Percentiles rank a stretch among this genome's conserved stretches.
These are phyloP conservation scores for Syncephalastrum monosporum DNA, from an alignment of 371 early-diverging fungal genomes.

Conservation along the genomic window DNA sequence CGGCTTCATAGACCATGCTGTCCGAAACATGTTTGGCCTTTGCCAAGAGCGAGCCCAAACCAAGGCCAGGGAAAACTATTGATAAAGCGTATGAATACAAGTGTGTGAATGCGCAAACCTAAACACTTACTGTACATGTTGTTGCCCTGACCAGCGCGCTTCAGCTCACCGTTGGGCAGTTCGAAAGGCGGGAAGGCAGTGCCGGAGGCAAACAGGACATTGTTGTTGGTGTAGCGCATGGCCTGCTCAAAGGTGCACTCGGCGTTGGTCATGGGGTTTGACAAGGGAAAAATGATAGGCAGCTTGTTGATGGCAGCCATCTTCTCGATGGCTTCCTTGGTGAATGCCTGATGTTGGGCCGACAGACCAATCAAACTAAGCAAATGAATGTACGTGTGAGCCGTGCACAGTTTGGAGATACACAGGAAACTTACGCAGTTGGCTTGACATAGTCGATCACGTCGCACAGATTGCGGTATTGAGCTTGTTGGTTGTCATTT, in stretches of 20 bases:
- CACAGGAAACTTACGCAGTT: conserved; percentile 45
- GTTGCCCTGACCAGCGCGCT: conserved; percentile 19
- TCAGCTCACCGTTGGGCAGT: conserved; percentile 57
- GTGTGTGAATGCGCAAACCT: no score
- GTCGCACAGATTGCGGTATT: conserved; percentile 67
- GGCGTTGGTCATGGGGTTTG: conserved; percentile 85
- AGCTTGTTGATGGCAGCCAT: conserved; percentile 75
- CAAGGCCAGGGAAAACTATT: conserved; percentile 79
- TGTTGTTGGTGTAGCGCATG: conserved; percentile 75
- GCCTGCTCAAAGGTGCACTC: conserved; percentile 92
- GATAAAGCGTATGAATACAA: no score
- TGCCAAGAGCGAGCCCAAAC: conserved; percentile 78
- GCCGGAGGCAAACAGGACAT: conserved; percentile 90
- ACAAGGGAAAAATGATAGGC: conserved; percentile 92
- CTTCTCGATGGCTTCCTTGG: conserved; percentile 54
- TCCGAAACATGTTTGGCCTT: conserved; percentile 73
- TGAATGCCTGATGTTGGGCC: conserved; percentile 74
- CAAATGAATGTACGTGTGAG: neutral
- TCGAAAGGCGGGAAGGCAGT: conserved; percentile 86
- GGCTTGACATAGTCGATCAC: conserved; percentile 77
- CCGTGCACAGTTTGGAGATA: no score
- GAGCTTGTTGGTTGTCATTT: conserved; percentile 69
- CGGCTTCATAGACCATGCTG: conserved; percentile 74
- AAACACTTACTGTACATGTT: conserved; percentile 17
- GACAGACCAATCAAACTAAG: conserved; percentile 77